Evolutionary conservation across 1,284 basidiomycete genomes (phyloP), one percentile per base, ranked within the genome.

Genomic region (Xanthoconium separans): DNA sequence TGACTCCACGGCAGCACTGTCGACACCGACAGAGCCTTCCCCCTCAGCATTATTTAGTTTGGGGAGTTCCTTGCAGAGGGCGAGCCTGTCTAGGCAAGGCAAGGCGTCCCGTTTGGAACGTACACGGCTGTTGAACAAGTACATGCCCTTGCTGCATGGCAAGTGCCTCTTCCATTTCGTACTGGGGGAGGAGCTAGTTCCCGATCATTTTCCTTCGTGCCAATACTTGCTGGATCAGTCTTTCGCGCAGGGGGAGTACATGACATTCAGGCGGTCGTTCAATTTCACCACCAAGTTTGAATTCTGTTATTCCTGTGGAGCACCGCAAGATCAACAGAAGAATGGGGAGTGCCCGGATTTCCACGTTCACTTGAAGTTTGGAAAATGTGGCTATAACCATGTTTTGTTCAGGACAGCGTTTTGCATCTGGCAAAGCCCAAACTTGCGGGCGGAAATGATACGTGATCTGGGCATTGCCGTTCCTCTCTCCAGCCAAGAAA

Each of bases 331-430:
- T 29, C 31, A 27, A 8, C 22, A 29, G 24, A 27, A n/a, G 2
- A 51, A 53, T 5, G 16, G 33, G 15, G 51, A 51, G 34, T 44
- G 34, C 30, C 52, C 36, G 3, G 30, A 4, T 29, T 53, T 51
- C 36, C 47, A 53, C 2, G 15, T 12, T 1, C 27, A 18, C 29
- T 44, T 51, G 22, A 20, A 8, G 6, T 44, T 53, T 13, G 51
- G 44, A 27, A 52, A 49, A 42, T 52, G 51, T 24, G 45, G 40
- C 30, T 53, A 49, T 27, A 43, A 49, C 18, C 52, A 51, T 3
- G 10, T 52, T 13, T 13, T 50, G 24, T 50, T 52, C 31, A 34
- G 24, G 24, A 41, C 30, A 0, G 22, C 9, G 9, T 51, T 51
- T 18, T 51, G 48, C 30, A 44, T 54, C 29, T 54, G 42, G 48